Percentiles rank a stretch among this genome's conserved stretches.
Conservation (phyloP, 2,329 filamentous ascomycete species). For the Neophaeococcomyces aloes region DNA sequence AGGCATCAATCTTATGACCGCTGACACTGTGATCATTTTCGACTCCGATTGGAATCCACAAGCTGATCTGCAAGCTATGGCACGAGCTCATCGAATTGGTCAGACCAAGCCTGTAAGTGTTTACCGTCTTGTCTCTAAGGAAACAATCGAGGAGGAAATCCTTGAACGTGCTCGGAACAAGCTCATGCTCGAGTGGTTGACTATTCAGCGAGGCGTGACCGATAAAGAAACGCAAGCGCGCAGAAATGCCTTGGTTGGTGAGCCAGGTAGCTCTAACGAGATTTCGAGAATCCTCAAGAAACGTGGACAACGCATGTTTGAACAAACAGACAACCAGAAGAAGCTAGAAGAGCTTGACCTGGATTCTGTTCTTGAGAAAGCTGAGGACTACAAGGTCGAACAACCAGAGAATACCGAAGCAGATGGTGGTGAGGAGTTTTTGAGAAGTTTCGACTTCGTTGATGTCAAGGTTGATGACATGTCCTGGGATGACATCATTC, state of each 20-base stretch:
- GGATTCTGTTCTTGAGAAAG: slow-evolving; percentile 90
- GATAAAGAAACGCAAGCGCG: slow-evolving; percentile 74
- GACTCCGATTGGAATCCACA: slow-evolving; percentile 99
- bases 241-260: slow-evolving; percentile 49
- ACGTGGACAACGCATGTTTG: slow-evolving; percentile 98
- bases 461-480: slow-evolving; percentile 91
- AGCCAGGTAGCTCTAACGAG: slow-evolving; percentile 83
- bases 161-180: slow-evolving; percentile 94
- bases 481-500: slow-evolving; percentile 98
- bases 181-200: slow-evolving; percentile 91
- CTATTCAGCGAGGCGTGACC: slow-evolving; percentile 91
- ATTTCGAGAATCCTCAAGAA: slow-evolving; percentile 95
- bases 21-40: slow-evolving; percentile 94
- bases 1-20: slow-evolving; percentile 98
- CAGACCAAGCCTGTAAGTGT: slow-evolving; percentile 94
- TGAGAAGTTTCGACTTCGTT: slow-evolving; percentile 80
- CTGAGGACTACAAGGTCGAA: slow-evolving; percentile 93
- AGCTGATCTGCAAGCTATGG: slow-evolving; percentile 96
- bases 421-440: slow-evolving; percentile 92
- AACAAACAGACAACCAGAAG: slow-evolving; percentile 91
- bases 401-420: slow-evolving; percentile 89
- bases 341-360: slow-evolving; percentile 96
- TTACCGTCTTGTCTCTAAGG: slow-evolving; percentile 91
- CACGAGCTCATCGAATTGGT: slow-evolving; percentile 91
- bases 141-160: slow-evolving; percentile 96